phyloP scores from a whole-genome alignment of 2,329 filamentous ascomycete genomes.

The Thelonectria discophora region DNA sequence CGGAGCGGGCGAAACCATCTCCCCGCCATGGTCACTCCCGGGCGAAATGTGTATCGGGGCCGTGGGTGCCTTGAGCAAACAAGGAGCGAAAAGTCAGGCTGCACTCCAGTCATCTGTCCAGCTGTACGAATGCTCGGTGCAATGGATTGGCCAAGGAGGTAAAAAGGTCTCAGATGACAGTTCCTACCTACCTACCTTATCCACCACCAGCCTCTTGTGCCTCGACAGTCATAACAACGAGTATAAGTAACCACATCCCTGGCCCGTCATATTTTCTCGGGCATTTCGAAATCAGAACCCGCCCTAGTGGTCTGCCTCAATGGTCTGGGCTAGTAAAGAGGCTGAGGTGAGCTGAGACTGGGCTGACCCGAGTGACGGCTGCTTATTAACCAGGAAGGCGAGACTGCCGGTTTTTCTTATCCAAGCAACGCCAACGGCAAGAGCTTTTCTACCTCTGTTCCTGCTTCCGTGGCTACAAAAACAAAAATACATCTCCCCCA shows the following conservation, averaged over 20 bases:
- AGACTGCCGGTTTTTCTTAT: background rate
- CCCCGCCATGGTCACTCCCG: constrained; percentile 17
- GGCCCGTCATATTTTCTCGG: background rate
- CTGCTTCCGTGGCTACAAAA: too few relatives aligned
- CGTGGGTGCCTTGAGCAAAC: background rate
- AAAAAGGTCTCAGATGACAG: constrained; percentile 21
- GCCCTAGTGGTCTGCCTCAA: background rate
- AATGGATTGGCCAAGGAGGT: background rate
- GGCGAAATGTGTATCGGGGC: too few relatives aligned
- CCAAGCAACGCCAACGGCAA: too few relatives aligned
- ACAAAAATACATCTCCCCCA: background rate
- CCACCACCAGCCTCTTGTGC: background rate
- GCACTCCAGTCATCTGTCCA: background rate
- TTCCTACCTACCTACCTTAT: background rate
- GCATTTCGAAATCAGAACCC: constrained; percentile 2
- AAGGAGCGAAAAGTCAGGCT: background rate
- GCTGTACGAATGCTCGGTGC: background rate
- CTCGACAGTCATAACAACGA: constrained; percentile 2
- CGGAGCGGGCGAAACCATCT: constrained; percentile 5
- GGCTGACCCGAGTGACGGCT: constrained; percentile 9
- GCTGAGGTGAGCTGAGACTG: constrained; percentile 15
- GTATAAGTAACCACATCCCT: constrained; percentile 20
- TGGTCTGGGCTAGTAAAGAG: background rate
- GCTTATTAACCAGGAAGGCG: constrained; percentile 13
- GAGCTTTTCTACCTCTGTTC: background rate